A percentile compares a stretch with the other conserved stretches of the same genome.
These are phyloP conservation scores for Entomortierella parvispora DNA, from an alignment of 192 early-diverging fungal species.

Conservation along the genomic window DNA sequence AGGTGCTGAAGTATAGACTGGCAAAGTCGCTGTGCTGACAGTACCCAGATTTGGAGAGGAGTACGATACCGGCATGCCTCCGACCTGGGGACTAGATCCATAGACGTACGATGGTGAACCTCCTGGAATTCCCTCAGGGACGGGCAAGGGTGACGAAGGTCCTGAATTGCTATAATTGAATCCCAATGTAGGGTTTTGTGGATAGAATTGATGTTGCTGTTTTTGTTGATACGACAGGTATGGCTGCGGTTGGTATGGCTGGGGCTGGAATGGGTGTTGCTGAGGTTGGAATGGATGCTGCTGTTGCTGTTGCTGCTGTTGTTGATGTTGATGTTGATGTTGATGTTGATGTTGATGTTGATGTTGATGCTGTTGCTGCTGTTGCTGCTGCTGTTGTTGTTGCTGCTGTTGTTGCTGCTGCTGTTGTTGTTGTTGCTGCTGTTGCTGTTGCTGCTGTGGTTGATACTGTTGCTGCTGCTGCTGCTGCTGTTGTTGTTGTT, in stretches of 20 bases:
- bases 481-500: too few species aligned
- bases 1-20: neutral
- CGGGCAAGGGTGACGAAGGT: conserved; percentile 5
- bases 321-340: too few species aligned
- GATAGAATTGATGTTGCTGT: conserved; percentile 3
- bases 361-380: neutral
- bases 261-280: neutral
- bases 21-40: neutral
- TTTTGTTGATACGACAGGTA: neutral
- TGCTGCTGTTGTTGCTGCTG: conserved; percentile 1
- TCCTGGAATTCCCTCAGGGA: neutral
- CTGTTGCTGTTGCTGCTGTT: too few species aligned
- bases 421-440: too few species aligned
- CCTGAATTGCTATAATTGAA: conserved; percentile 4
- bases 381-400: neutral
- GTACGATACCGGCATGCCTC: neutral
- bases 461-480: too few species aligned
- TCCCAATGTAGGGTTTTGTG: conserved; percentile 8
- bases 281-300: too few species aligned
- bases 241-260: neutral
- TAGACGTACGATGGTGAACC: too few species aligned
- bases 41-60: neutral
- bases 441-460: neutral
- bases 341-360: conserved; percentile 12
- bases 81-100: too few species aligned